Conservation (phyloP, 495 filamentous ascomycete species). For the Neurospora sp. region DNA sequence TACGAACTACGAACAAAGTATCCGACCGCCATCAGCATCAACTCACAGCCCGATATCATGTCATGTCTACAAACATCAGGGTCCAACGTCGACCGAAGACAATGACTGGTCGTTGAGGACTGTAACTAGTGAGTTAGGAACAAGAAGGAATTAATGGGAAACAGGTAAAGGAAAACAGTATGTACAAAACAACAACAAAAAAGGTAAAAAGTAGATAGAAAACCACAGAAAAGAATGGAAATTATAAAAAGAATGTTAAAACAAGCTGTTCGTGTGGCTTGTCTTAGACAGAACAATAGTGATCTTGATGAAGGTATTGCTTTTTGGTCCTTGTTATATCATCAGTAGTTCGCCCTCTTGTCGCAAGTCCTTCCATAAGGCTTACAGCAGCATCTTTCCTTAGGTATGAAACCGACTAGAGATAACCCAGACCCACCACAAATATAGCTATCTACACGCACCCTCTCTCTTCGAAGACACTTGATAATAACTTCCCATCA, state of each 20-base stretch:
- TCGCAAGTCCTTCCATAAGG: too few relatives aligned
- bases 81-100: too few relatives aligned
- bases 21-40: too few relatives aligned
- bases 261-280: not conserved
- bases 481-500: not conserved
- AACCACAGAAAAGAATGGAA: not conserved
- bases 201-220: not conserved
- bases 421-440: not conserved
- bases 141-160: too few relatives aligned
- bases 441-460: not conserved
- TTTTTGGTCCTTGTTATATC: not conserved
- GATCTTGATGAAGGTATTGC: not conserved
- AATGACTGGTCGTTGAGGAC: too few relatives aligned
- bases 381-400: too few relatives aligned
- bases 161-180: too few relatives aligned
- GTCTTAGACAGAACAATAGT: not conserved
- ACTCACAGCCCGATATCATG: too few relatives aligned
- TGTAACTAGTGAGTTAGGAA: too few relatives aligned
- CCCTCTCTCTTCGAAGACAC: not conserved
- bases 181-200: not conserved
- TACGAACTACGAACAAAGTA: too few relatives aligned
- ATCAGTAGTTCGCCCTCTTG: not conserved
- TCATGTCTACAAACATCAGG: too few relatives aligned
- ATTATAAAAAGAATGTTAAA: too few relatives aligned
- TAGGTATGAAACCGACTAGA: not conserved